Evolutionary conservation across 2,329 filamentous ascomycete genomes (phyloP), one percentile per base, ranked within the genome.

Genomic region (Pseudocercospora pini-densiflorae): DNA sequence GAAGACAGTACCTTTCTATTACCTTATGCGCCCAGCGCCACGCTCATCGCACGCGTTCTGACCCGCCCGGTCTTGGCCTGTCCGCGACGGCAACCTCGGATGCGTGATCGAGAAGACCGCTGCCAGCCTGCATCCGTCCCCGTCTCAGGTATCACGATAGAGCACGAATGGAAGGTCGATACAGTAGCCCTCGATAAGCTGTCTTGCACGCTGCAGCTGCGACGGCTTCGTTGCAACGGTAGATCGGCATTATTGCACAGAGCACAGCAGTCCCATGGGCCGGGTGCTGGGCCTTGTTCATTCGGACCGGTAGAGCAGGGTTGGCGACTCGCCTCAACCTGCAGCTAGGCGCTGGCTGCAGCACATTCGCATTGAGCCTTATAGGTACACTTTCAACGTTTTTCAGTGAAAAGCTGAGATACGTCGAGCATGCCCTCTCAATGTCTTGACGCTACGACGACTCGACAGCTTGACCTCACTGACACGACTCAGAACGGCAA

Each of bases 161-260:
- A 49, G n/a, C n/a, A 49, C 21, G 45, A 49, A 49, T 9, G 5
- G 45, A 49, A n/a, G 45, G 45, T 19, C 45, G 45, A 49, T 49
- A 23, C 49, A 8, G 2, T 9, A n/a, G 21, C 24, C 51, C 51
- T 24, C 24, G 51, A 54, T 54, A 29, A 54, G 51, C 23, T 29
- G 51, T 54, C 21, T 27, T 14, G 51, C 4, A 53, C 19, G 47
- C n/a, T 19, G 47, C 47, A 24, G 47, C 21, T 12, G 49, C 49
- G 12, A 23, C 49, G 19, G 49, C 12, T 24, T n/a, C 31, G 14
- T 33, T 57, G 54, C 31, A 40, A n/a, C 31, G 55, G 31, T 43
- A 14, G 55, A 58, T 58, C 55, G 55, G 55, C 55, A 58, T 57
- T 40, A 36, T 36, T 57, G 53, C 53, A 27, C 53, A 31, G 19